Evolutionary conservation across 768 basidiomycete genomes (phyloP), one percentile per base, ranked within the genome.

Genomic region (Tylopilus subfusipes): DNA sequence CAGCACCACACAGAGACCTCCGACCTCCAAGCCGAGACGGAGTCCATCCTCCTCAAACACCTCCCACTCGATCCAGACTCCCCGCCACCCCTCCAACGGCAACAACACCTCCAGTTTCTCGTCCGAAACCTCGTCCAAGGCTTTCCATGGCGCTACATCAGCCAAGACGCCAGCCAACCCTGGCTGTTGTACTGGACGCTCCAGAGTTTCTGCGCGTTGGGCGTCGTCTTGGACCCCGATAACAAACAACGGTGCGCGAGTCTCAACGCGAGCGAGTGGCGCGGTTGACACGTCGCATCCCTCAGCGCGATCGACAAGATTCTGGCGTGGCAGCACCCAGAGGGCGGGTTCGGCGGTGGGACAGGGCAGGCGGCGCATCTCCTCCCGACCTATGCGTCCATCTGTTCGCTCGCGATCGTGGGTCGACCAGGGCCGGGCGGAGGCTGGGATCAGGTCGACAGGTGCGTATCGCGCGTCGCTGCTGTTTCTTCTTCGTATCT

Each of bases 171-270:
- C 0, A 94, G 91, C 60, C 86, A 96, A 63, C 90, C 97, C 0
- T 98, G 97, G 97, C 74, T 98, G 27, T 68, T 98, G 55, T 98
- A 90, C 73, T 98, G 97, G 95, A 86, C 84, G 0, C 67, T 95
- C 10, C 94, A 99, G 62, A 78, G 85, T 16, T 88, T 97, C 62
- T 86, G 88, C 61, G 66, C 84, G 2, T 66, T 96, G 39, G 90
- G 93, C 45, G 85, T 91, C 6, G 85, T 76, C 3, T 63, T 96
- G 46, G 93, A 95, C 76, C 84, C 85, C 3, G 78, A 73, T 24
- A 93, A 82, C 62, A 89, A 85, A 68, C 83, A 90, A 59, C 76
- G 82, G 93, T 93, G 60, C 30, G 50, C 36, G 36, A 38, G 36
- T 19, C 18, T 14, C 18, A n/a, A n/a, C n/a, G n/a, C n/a, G n/a